phyloP scores from a whole-genome alignment of 164 flowering plant species.

The Magnolia changhungtana region DNA sequence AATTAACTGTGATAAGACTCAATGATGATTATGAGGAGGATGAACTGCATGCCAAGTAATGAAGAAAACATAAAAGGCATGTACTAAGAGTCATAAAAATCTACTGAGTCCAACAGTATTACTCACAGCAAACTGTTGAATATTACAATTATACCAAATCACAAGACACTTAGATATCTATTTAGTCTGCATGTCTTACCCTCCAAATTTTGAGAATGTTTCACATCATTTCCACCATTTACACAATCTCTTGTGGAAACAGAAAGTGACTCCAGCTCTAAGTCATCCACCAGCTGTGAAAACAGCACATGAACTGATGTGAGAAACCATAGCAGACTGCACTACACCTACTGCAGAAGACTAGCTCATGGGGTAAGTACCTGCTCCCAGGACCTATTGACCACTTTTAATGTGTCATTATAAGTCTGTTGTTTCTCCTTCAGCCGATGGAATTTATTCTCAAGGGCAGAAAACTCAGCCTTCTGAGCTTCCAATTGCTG shows the following conservation, averaged over 20 bases:
- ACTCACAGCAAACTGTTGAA: neutral
- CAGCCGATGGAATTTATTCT: constrained; percentile 44
- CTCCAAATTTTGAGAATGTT: constrained; percentile 15
- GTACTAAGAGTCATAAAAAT: too few relatives aligned
- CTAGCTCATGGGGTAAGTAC: constrained; percentile 26
- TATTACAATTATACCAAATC: neutral
- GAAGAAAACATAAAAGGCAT: too few relatives aligned
- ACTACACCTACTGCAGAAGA: neutral
- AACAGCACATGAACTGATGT: neutral
- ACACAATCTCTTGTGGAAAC: constrained; percentile 24
- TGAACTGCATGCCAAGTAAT: too few relatives aligned
- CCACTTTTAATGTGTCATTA: constrained; percentile 45
- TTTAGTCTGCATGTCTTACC: constrained; percentile 33
- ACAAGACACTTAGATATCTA: neutral
- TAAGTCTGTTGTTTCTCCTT: constrained; percentile 57
- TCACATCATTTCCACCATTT: constrained; percentile 19
- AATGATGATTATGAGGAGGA: too few relatives aligned
- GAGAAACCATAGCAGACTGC: neutral
- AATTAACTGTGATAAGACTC: too few relatives aligned
- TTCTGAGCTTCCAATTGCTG: constrained; percentile 84
- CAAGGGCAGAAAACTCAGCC: constrained; percentile 50
- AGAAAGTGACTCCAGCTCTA: constrained; percentile 48
- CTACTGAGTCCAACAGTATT: too few relatives aligned
- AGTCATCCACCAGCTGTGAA: constrained; percentile 51
- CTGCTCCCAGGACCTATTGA: constrained; percentile 61